phyloP scores from a whole-genome alignment of 176 grass and related monocot species.

The Elymus sibiricus region DNA sequence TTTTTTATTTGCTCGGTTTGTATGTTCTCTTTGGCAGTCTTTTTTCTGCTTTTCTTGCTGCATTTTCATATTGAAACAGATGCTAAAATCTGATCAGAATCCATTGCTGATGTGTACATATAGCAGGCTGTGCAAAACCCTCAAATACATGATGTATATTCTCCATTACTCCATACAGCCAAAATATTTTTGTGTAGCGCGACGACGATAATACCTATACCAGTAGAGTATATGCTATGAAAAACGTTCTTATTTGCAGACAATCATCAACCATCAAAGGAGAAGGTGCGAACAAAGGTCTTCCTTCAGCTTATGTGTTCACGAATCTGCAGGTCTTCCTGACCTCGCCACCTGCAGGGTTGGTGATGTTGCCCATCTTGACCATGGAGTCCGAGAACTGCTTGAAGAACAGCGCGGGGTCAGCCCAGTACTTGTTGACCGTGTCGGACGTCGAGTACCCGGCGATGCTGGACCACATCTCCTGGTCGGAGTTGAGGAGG shows the following conservation, averaged over 20 bases:
- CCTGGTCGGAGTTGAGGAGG: conserved; percentile 96
- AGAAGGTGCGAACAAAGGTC: conserved; percentile 5
- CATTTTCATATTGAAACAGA: not conserved
- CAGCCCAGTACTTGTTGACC: conserved; percentile 78
- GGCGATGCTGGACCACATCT: conserved; percentile 83
- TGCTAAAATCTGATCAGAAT: not conserved
- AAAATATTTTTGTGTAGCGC: not conserved
- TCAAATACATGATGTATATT: conserved; percentile 12
- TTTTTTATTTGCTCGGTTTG: not conserved
- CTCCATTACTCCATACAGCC: not conserved
- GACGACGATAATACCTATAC: not conserved
- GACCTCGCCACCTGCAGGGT: conserved; percentile 78
- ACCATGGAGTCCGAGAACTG: conserved; percentile 97
- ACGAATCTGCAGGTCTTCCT: conserved; percentile 95
- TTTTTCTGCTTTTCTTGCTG: not conserved
- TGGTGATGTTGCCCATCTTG: conserved; percentile 98
- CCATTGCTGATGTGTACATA: not conserved
- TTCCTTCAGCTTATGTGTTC: conserved; percentile 52
- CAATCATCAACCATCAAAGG: conserved; percentile 9
- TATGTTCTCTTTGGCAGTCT: not conserved
- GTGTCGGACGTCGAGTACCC: conserved; percentile 64
- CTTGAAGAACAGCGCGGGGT: conserved; percentile 71
- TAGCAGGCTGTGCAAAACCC: not conserved
- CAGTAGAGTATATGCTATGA: conserved; percentile 25
- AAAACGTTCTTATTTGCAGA: conserved; percentile 31